Evolutionary conservation across 805 yeast genomes (phyloP).

Genomic region (Cyberlindnera saturnus): DNA sequence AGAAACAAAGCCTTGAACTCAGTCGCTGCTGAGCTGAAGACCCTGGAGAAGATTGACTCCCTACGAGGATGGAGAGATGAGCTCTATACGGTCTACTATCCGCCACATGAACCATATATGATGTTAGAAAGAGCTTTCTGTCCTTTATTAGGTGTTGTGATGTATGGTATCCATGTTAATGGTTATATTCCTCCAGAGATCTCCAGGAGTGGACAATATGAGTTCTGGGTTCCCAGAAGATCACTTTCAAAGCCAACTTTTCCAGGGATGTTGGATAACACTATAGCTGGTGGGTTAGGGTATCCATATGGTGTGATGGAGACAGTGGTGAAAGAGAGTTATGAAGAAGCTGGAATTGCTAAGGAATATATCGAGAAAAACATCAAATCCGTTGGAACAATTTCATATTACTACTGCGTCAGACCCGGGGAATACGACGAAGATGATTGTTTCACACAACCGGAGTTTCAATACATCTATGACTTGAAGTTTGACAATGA

Average conservation of each 20-base stretch:
- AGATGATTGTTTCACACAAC: conserved; percentile 65
- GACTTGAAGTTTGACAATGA: conserved; percentile 52
- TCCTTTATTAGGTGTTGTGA: conserved; percentile 75
- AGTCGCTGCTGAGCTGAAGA: conserved; percentile 38
- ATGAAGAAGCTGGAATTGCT: conserved; percentile 83
- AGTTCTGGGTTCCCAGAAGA: conserved; percentile 83
- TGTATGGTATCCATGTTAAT: conserved; percentile 84
- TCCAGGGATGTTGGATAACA: conserved; percentile 88
- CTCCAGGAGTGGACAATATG: conserved; percentile 34
- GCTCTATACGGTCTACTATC: conserved; percentile 63
- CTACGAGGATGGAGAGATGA: conserved; percentile 83
- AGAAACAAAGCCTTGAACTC: conserved; percentile 35
- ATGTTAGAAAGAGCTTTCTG: conserved; percentile 76
- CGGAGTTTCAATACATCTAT: conserved; percentile 79
- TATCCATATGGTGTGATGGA: conserved; percentile 69
- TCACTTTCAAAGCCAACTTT: conserved; percentile 75
- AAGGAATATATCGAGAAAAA: conserved; percentile 41
- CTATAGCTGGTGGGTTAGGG: conserved; percentile 93
- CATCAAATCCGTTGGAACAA: conserved; percentile 51
- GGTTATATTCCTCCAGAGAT: conserved; percentile 57
- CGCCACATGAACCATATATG: conserved; percentile 51
- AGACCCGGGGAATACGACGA: conserved; percentile 27
- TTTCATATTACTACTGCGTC: conserved; percentile 57
- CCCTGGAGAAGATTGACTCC: conserved; percentile 30
- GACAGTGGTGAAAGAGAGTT: conserved; percentile 79